phyloP scores from a whole-genome alignment of 78 protist genomes.

The slime mould (Dictyostelium discoideum) region dicty_2.7 NC_007088.5:6805001-6805500 shows the following conservation, averaged over 20 bases:
- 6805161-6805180: background rate
- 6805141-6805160: background rate
- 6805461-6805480: background rate
- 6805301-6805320: background rate
- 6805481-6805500: background rate
- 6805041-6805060: too few relatives aligned
- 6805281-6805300: background rate
- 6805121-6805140: background rate
- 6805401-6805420: background rate
- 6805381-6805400: background rate
- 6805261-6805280: background rate
- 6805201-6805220: background rate
- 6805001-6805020: too few relatives aligned
- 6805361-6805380: background rate
- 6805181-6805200: background rate
- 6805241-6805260: background rate
- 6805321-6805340: background rate
- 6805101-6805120: background rate
- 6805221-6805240: background rate
- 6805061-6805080: too few relatives aligned
- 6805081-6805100: background rate
- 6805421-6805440: background rate
- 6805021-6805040: too few relatives aligned
- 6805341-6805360: background rate
- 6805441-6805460: background rate